These are phyloP conservation scores for Agastache rugosa DNA, from an alignment of 257 asterid species.

Conservation along the genomic window DNA sequence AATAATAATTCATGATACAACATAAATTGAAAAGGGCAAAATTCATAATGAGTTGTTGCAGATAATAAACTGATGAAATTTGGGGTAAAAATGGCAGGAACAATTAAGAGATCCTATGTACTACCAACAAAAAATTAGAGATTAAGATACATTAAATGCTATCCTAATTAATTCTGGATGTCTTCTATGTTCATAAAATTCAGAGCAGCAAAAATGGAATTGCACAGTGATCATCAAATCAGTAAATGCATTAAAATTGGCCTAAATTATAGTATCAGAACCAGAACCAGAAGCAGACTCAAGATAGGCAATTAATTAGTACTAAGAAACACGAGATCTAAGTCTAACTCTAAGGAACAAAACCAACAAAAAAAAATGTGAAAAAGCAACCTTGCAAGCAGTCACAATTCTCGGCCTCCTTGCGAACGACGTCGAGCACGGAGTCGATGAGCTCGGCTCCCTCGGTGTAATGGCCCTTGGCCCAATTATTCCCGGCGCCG, in stretches of 20 bases:
- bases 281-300: neutral
- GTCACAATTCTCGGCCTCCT: conserved; percentile 50
- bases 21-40: neutral
- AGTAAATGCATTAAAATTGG: neutral
- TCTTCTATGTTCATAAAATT: neutral
- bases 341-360: too few relatives aligned
- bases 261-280: neutral
- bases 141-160: neutral
- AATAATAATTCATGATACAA: neutral
- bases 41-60: neutral
- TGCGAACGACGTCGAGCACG: conserved; percentile 50
- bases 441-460: conserved; percentile 51
- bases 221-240: neutral
- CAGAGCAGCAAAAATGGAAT: neutral
- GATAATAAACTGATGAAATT: neutral
- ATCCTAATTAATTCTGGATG: neutral
- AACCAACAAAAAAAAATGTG: neutral
- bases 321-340: conserved; percentile 9
- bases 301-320: neutral
- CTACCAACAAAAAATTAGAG: neutral
- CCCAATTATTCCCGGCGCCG: conserved; percentile 53
- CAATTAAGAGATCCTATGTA: neutral
- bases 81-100: neutral
- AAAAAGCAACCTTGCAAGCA: conserved; percentile 44
- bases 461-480: conserved; percentile 49